These are phyloP conservation scores for Aspergillus saccharolyticus DNA, from an alignment of 495 filamentous ascomycete genomes.

Conservation along the genomic window DNA sequence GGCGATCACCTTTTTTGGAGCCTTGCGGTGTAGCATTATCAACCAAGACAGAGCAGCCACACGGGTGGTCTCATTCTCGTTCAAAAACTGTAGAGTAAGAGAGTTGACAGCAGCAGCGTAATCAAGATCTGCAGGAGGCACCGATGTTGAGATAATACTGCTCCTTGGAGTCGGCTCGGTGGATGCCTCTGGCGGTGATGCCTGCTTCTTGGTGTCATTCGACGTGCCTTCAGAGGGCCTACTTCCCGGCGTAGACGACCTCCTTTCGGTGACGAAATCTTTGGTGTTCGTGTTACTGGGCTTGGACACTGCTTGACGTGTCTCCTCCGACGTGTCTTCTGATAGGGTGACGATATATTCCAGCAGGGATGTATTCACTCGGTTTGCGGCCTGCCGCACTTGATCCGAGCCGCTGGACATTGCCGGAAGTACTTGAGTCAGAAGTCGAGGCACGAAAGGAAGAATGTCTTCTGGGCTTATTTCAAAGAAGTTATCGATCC, in stretches of 20 bases:
- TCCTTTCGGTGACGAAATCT: conserved; percentile 44
- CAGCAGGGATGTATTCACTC: conserved; percentile 85
- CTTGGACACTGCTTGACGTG: conserved; percentile 32
- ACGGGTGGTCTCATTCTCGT: conserved; percentile 92
- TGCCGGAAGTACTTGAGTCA: conserved; percentile 88
- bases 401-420: conserved; percentile 87
- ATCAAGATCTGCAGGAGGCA: conserved; percentile 66
- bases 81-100: conserved; percentile 87
- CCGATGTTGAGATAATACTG: conserved; percentile 37
- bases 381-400: conserved; percentile 80
- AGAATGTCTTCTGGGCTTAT: conserved; percentile 98
- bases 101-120: conserved; percentile 97
- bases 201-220: conserved; percentile 29
- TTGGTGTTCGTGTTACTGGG: conserved; percentile 43
- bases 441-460: conserved; percentile 82
- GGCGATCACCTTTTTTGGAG: conserved; percentile 86
- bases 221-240: conserved; percentile 38
- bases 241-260: conserved; percentile 46
- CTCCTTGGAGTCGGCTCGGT: conserved; percentile 46
- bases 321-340: conserved; percentile 59
- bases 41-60: conserved; percentile 94
- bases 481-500: conserved; percentile 95
- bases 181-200: conserved; percentile 29
- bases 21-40: conserved; percentile 94
- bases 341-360: conserved; percentile 87